Base-by-base conservation (phyloP, 495 filamentous ascomycete species). In the Trichocladium uniseriatum region DNA sequence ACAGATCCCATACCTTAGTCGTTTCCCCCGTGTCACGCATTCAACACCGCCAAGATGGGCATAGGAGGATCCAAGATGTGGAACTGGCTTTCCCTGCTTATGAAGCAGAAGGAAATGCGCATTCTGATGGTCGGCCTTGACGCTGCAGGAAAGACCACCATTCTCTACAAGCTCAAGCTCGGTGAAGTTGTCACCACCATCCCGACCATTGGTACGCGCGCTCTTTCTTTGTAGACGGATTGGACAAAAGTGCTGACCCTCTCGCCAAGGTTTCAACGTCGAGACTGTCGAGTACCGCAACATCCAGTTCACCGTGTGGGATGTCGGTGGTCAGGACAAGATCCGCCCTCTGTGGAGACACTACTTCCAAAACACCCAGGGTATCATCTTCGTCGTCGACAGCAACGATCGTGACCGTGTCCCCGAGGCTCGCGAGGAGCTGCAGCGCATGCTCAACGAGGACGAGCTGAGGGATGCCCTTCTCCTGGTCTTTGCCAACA, bases 221-320 rank as follows among this genome's bases (percentile, higher is more conserved):
- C 40, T 52, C 21, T 20, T 29, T 42, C 6, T 9, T 19, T 24
- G 13, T 14, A 10, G 8, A 20, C 22, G 28, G 13, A n/a, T 29
- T n/a, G 15, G 3, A 15, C 0, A 22, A 46, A n/a, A 24, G 32
- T 52, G 50, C 63, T 71, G 52, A 71, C 63, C 42, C 42, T 57
- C 28, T 35, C 14, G 7, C 41, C 19, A 59, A 95, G 92, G 92
- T 57, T 99, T 99, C 80, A 99, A 99, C 78, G 92, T 99, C 69
- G 92, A 99, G 81, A 97, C 92, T 38, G 94, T 99, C 72, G 94
- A 96, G 69, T 99, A 97, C 78, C 95, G 95, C 82, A 97, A 99
- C 80, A 96, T 99, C 69, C 90, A 95, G 69, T 99, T 99, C 78
- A 99, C 92, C 68, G 92, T 99, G 70, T 99, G 92, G 92, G 92